phyloP scores from a whole-genome alignment of 345 rosid genomes.

The Murraya paniculata region DNA sequence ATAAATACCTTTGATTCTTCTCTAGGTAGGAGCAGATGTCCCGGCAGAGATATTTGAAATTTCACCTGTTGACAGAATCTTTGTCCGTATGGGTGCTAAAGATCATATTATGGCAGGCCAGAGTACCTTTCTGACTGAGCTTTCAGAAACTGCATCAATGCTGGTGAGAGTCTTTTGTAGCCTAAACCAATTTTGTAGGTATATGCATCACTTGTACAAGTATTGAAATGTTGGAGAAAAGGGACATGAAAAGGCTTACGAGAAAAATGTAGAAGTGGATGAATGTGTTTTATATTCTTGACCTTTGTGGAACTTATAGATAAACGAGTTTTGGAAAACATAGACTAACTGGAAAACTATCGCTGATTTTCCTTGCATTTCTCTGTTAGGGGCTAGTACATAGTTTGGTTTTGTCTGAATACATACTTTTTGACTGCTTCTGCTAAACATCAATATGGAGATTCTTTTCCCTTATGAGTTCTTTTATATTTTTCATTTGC shows the following conservation, averaged over 20 bases:
- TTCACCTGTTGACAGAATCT: conserved; percentile 81
- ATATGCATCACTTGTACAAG: background rate
- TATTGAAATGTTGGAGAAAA: background rate
- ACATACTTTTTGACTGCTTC: too few species aligned
- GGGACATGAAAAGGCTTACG: background rate
- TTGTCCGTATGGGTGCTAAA: conserved; percentile 97
- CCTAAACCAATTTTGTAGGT: background rate
- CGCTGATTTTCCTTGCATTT: conserved; percentile 1
- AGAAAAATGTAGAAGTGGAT: background rate
- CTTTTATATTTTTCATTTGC: background rate
- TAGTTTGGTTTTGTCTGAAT: conserved; percentile 1
- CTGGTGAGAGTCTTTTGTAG: conserved; percentile 50
- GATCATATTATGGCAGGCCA: conserved; percentile 95
- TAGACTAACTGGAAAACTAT: background rate
- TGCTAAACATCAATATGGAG: background rate
- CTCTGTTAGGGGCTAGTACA: background rate
- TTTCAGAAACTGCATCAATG: conserved; percentile 95
- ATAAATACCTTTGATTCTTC: conserved; percentile 16
- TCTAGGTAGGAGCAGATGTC: conserved; percentile 88
- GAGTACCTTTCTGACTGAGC: conserved; percentile 94
- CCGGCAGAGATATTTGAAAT: conserved; percentile 87
- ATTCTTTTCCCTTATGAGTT: background rate
- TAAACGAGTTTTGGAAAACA: background rate
- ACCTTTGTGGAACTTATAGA: background rate
- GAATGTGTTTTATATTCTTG: background rate